Evolutionary conservation across 2,329 filamentous ascomycete genomes (phyloP), one percentile per base, ranked within the genome.

Genomic region (Lasiodiplodia hormozganensis): DNA sequence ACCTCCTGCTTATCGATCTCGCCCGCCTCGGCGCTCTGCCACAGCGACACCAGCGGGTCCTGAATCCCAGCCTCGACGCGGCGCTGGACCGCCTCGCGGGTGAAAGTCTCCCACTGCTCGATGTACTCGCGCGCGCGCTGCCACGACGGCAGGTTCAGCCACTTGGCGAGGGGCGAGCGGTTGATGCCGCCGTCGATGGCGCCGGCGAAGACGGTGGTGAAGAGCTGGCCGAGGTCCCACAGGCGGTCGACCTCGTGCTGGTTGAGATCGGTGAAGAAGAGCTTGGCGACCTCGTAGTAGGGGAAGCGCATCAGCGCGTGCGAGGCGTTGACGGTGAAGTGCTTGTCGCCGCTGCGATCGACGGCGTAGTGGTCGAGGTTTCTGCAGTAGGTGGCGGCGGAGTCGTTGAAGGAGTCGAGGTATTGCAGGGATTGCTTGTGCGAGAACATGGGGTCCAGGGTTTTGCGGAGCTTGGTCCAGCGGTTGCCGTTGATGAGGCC

Each of bases 201-300:
- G 36, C 14, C 7, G 18, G 23, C 3, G 8, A 51, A 60, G 54
- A 57, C 51, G 14, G 28, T 2, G n/a, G 34, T 58, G 34, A 67
- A 67, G 28, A 54, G 47, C 65, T 68, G 65, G 43, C 65, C 68
- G 21, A 69, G 21, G 2, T 60, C 51, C 68, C 68, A 69, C 23
- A 69, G 57, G 28, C 49, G 38, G 8, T 64, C 38, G 36, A 57
- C 54, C 62, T 69, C 68, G 11, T 47, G 18, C 31, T 18, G 12
- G 18, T 25, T 60, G 31, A 69, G 43, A 7, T 62, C 23, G n/a
- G 51, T 52, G 54, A 58, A 69, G 25, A 69, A 38, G 51, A 60
- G 12, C 36, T 58, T 47, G 40, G 68, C 58, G 3, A 60, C 62
- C 8, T 62, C 62, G 54, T 64, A 65, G 57, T 64, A 65, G 11